Evolutionary conservation across 2,329 filamentous ascomycete species (phyloP), one percentile per base, ranked within the genome.

Genomic region (Pseudogymnoascus sp.): DNA sequence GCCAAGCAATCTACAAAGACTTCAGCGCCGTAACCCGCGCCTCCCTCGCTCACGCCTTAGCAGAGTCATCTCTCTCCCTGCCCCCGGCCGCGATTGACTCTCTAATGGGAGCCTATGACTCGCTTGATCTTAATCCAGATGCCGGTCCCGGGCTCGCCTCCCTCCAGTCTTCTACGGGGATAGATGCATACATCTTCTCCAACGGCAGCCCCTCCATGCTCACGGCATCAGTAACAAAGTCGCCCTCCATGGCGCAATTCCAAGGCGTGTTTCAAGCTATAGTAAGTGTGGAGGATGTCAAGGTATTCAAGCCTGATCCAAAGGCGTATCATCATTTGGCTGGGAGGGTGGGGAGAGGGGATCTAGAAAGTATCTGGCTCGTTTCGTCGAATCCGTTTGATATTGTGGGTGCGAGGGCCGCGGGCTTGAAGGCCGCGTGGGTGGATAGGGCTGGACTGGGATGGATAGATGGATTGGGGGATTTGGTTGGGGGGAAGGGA

Each of bases 301-400:
- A 74, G 64, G 78, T 76, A 58, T 91, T 82, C 73, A 91, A 92
- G 71, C 88, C 89, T 0, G 77, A 82, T 38, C 80, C 77, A 1
- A 79, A 15, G 6, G 47, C 47, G 2, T 53, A 53, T 5, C 47
- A 53, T 14, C 28, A 53, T 11, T 70, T 9, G 64, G 64, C 7
- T 58, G 61, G 58, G 66, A 65, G 36, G 67, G 67, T 6, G 68
- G 68, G 12, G 68, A 69, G 38, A 73, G 71, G 0, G 67, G 76
- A 12, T 74, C 77, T 63, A 71, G 71, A 1, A 74, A 63, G 30
- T 18, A 77, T 90, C 12, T 90, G 87, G 86, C 72, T 91, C 6
- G 79, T 92, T 5, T 88, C 81, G 65, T 82, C 83, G 1, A 91
- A 91, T 69, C 84, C 88, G 2, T 91, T 91, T 69, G 88, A 91